Percentiles rank a stretch among this genome's conserved stretches.
phyloP scores from a whole-genome alignment of 169 alveolate species.

The Cryptosporidium baileyi region DNA sequence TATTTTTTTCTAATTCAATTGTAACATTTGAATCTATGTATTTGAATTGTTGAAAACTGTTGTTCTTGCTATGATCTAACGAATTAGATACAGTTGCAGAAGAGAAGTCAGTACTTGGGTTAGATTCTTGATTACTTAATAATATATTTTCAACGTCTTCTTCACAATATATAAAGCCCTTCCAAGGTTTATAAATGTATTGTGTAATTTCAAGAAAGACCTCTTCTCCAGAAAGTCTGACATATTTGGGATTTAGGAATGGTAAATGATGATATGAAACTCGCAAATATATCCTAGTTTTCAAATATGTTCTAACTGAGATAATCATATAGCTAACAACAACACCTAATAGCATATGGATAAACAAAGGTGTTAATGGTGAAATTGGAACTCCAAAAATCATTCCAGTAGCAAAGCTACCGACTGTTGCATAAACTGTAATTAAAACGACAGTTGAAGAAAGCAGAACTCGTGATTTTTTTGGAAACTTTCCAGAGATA shows the following conservation, averaged over 20 bases:
- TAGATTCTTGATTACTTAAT: not conserved
- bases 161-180: conserved; percentile 30
- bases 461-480: conserved; percentile 28
- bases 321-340: conserved; percentile 68
- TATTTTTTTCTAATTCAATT: not conserved
- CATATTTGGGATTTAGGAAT: conserved; percentile 24
- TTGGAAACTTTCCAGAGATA: conserved; percentile 62
- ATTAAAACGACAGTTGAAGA: conserved; percentile 61
- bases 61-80: not conserved
- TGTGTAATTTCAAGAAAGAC: conserved; percentile 61
- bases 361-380: conserved; percentile 56
- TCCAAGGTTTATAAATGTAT: conserved; percentile 64
- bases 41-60: not conserved
- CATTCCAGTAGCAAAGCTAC: conserved; percentile 69
- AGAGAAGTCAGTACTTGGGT: not conserved
- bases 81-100: not conserved
- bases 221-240: conserved; percentile 44
- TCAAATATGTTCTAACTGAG: conserved; percentile 47
- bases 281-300: conserved; percentile 42
- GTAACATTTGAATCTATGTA: not conserved
- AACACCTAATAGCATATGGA: conserved; percentile 60
- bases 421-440: conserved; percentile 60
- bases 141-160: not conserved
- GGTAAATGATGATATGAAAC: conserved; percentile 22
- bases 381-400: conserved; percentile 66